Base-by-base conservation (phyloP, 495 filamentous ascomycete genomes). In the Sabuloglossum arenarium region DNA sequence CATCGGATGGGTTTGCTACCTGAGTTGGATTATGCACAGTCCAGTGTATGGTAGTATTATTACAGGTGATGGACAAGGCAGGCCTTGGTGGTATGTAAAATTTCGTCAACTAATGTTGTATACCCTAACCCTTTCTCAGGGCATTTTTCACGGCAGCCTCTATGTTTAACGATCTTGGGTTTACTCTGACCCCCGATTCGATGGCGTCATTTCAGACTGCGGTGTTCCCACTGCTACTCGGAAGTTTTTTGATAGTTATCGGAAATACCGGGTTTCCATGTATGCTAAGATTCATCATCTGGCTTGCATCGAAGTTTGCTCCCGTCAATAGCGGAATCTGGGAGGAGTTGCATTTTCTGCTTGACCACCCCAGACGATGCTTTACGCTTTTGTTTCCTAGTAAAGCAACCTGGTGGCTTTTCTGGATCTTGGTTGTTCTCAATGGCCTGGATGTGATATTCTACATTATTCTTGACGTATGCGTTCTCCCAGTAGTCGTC, bases 191-290 rank as follows among this genome's bases (percentile, higher is more conserved):
- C 0, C 87, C 91, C 0, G 86, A 97, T 70, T 93, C 86, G 37
- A 93, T 96, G 85, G 73, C 78, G 43, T 90, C 86, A 0, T 95
- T 97, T 65, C 76, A 85, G 62, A 78, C 66, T 6, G 85, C 87
- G 11, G 68, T 80, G 0, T 82, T 84, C 55, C 82, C 86, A 1
- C 70, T 97, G 25, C 62, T 95, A 0, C 60, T 94, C 29, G 73
- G 88, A 61, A 75, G 74, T 2, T 89, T 89, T 58, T 73, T 96
- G 29, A 89, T 96, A 63, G 76, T 96, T 53, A 83, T 91, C 56
- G 90, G 90, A 37, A 97, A 97, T 59, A 97, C 90, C 0, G 90
- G 82, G 1, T 97, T 95, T 59, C 90, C 90, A 1, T 84, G 89
- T 64, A 87, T 94, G 81, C 76, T 97, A 31, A 83, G 90, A 21